These are phyloP conservation scores for Tephrocybe rancida DNA, from an alignment of 768 basidiomycete species.

Conservation along the genomic window DNA sequence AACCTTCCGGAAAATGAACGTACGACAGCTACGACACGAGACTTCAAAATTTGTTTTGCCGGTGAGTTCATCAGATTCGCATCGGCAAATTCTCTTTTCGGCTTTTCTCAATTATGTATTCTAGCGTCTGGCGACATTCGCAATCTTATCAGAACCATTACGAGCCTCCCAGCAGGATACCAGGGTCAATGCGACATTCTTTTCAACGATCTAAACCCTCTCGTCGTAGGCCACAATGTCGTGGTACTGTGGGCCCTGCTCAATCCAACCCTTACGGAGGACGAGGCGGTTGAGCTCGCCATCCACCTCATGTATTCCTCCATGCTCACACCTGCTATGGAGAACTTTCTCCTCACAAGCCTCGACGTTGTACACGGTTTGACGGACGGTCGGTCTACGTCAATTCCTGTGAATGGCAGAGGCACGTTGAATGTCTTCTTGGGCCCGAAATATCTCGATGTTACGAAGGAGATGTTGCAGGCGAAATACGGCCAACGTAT, in stretches of 20 bases:
- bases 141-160: constrained; percentile 37
- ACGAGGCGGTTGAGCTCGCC: constrained; percentile 43
- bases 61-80: neutral
- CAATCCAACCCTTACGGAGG: constrained; percentile 38
- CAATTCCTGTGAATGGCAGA: too few species aligned
- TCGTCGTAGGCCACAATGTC: constrained; percentile 41
- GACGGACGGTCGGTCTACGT: too few species aligned
- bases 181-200: constrained; percentile 39
- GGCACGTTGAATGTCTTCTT: too few species aligned
- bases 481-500: constrained; percentile 21
- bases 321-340: constrained; percentile 32
- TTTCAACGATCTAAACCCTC: constrained; percentile 38
- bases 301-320: constrained; percentile 46
- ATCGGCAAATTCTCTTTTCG: neutral
- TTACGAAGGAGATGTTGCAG: constrained; percentile 33
- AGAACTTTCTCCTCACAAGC: too few species aligned
- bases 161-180: constrained; percentile 37
- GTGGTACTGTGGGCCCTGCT: constrained; percentile 39
- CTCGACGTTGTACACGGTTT: too few species aligned
- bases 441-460: too few species aligned
- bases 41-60: neutral
- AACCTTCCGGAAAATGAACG: constrained; percentile 11
- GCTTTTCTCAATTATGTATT: constrained; percentile 7
- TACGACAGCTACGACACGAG: too few species aligned
- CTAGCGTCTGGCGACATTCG: constrained; percentile 37